phyloP scores from a whole-genome alignment of 2,329 filamentous ascomycete species.

The Aspergillus neoniger region DNA sequence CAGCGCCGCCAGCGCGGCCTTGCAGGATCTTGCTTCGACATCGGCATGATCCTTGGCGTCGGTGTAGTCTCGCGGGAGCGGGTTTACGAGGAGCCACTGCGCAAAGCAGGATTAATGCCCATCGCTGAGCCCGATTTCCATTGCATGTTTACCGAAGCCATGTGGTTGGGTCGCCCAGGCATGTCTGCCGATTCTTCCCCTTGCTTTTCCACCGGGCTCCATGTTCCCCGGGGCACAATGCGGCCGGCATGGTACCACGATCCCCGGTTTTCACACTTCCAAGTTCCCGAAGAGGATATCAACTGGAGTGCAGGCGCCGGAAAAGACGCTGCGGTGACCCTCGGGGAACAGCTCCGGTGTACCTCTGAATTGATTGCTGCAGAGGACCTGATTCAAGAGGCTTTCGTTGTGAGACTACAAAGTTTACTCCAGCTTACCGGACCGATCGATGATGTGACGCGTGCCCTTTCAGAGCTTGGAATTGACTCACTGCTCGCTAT shows the following conservation, averaged over 20 bases:
- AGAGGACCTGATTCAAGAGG: background rate
- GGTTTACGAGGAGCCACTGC: background rate
- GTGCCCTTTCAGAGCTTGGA: background rate
- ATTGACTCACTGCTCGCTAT: background rate
- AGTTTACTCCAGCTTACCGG: background rate
- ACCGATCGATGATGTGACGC: background rate
- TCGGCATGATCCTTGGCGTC: conserved; percentile 33
- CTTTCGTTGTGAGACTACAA: background rate
- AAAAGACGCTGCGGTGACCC: background rate
- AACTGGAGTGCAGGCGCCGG: background rate
- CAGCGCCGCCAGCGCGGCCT: conserved; percentile 26
- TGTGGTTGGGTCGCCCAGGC: background rate
- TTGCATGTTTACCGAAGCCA: background rate
- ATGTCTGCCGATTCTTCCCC: background rate
- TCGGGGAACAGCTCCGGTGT: background rate
- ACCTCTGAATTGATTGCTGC: background rate
- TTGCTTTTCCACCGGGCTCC: background rate
- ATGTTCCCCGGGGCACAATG: background rate
- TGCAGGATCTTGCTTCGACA: conserved; percentile 19
- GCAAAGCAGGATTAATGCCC: background rate
- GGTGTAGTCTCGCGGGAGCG: background rate
- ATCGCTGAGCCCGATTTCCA: background rate
- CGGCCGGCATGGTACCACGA: background rate
- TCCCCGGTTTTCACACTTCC: background rate
- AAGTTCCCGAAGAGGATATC: background rate